These are phyloP conservation scores for Malassezia cuniculi DNA, from an alignment of 1,284 basidiomycete species.

Conservation along the genomic window DNA sequence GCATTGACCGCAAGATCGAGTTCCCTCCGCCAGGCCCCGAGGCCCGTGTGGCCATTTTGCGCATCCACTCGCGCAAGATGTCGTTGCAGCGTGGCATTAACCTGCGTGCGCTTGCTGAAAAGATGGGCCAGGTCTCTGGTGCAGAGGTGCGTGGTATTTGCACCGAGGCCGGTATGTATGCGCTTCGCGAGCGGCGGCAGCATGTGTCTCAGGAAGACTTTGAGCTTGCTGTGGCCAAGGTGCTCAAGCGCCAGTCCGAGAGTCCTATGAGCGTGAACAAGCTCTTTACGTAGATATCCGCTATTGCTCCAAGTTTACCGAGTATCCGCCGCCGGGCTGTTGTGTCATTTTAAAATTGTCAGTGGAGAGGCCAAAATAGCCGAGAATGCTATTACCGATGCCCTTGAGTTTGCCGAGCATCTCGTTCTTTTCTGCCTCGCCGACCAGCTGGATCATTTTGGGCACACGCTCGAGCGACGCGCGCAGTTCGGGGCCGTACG, in stretches of 20 bases:
- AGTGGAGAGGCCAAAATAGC: conserved; percentile 45
- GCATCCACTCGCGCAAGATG: conserved; percentile 98
- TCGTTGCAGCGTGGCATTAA: conserved; percentile 95
- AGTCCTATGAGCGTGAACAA: conserved; percentile 44
- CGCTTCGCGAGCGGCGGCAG: conserved; percentile 80
- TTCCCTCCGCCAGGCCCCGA: conserved; percentile 97
- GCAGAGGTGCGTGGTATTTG: conserved; percentile 97
- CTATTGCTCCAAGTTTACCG: conserved; percentile 58
- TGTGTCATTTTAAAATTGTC: conserved; percentile 76
- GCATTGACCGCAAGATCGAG: conserved; percentile 97
- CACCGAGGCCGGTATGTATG: conserved; percentile 98
- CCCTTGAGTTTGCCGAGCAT: conserved; percentile 87
- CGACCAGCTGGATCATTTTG: neutral
- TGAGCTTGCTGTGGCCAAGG: conserved; percentile 91
- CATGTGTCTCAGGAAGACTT: conserved; percentile 96
- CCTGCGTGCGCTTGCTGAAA: conserved; percentile 81
- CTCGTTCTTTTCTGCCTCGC: conserved; percentile 61
- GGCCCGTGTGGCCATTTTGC: conserved; percentile 86
- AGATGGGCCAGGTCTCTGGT: conserved; percentile 97
- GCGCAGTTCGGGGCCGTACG: conserved; percentile 5
- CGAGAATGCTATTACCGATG: conserved; percentile 73
- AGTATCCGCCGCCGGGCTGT: conserved; percentile 68
- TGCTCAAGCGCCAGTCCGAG: conserved; percentile 48
- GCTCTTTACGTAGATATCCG: conserved; percentile 43
- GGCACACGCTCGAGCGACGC: conserved; percentile 2